Evolutionary conservation across 225 moss, liverwort and hornwort genomes (phyloP).

Genomic region (Pleurozium schreberi): DNA sequence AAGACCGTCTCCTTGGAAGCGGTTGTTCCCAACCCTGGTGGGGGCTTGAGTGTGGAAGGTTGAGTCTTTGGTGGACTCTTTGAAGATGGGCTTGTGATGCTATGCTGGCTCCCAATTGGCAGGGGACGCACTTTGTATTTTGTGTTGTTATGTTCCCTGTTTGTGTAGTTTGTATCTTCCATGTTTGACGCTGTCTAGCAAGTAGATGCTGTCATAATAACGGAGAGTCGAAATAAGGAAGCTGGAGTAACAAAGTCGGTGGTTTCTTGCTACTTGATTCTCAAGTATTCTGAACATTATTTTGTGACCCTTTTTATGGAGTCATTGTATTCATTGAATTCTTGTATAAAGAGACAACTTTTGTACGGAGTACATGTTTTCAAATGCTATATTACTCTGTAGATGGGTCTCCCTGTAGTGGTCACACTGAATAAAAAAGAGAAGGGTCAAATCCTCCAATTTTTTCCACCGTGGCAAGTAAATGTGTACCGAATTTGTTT

Average conservation of each 20-base stretch:
- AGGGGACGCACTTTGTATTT: neutral
- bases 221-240: neutral
- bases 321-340: neutral
- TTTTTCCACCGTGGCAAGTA: neutral
- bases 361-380: neutral
- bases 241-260: neutral
- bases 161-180: neutral
- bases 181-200: neutral
- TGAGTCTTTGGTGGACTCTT: neutral
- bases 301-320: neutral
- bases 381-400: neutral
- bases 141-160: neutral
- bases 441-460: neutral
- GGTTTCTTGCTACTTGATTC: neutral
- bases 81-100: neutral
- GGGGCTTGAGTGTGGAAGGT: slow-evolving; percentile 7
- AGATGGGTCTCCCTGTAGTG: neutral
- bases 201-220: neutral
- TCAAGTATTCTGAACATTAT: neutral
- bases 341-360: neutral
- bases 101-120: neutral
- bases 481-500: neutral
- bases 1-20: neutral
- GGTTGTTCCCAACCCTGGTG: neutral
- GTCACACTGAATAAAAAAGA: neutral